A percentile compares a stretch with the other conserved stretches of the same genome.
These are phyloP conservation scores for Talaromyces ruber DNA, from an alignment of 495 filamentous ascomycete genomes.

Conservation along the genomic window DNA sequence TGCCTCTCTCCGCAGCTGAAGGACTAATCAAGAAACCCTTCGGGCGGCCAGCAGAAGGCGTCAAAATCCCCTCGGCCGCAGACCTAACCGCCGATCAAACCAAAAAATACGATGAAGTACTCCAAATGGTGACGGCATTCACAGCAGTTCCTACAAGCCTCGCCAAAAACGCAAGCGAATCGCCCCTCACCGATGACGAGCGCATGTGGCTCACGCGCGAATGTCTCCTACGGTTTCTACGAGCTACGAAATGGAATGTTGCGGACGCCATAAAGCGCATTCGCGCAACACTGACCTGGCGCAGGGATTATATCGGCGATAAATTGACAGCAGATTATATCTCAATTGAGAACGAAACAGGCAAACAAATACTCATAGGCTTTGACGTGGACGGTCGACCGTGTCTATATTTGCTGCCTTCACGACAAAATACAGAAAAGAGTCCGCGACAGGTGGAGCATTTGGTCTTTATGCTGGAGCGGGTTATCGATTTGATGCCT, in stretches of 20 bases:
- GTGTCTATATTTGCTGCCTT: constrained; percentile 83
- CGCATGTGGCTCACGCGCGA: constrained; percentile 85
- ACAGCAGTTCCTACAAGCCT: constrained; percentile 56
- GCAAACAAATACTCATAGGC: constrained; percentile 83
- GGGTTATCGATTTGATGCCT: constrained; percentile 77
- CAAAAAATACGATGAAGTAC: constrained; percentile 68
- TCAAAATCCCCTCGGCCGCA: constrained; percentile 42
- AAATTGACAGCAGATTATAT: constrained; percentile 74
- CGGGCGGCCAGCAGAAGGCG: constrained; percentile 44
- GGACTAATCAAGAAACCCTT: constrained; percentile 64
- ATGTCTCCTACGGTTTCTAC: constrained; percentile 85
- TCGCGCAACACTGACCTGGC: constrained; percentile 74
- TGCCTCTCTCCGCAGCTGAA: constrained; percentile 34
- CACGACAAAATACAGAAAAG: constrained; percentile 82
- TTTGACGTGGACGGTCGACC: constrained; percentile 78
- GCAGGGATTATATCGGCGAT: constrained; percentile 75
- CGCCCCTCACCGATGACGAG: constrained; percentile 69
- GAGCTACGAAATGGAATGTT: constrained; percentile 85
- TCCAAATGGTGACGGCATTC: constrained; percentile 60
- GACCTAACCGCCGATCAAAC: constrained; percentile 68
- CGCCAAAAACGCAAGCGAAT: constrained; percentile 47
- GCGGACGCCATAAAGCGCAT: constrained; percentile 69
- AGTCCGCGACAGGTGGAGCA: constrained; percentile 89
- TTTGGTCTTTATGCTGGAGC: constrained; percentile 91
- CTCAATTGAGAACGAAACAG: constrained; percentile 85